Conservation (phyloP, 768 basidiomycete species). For the Sporobolomyces phaffii region DNA sequence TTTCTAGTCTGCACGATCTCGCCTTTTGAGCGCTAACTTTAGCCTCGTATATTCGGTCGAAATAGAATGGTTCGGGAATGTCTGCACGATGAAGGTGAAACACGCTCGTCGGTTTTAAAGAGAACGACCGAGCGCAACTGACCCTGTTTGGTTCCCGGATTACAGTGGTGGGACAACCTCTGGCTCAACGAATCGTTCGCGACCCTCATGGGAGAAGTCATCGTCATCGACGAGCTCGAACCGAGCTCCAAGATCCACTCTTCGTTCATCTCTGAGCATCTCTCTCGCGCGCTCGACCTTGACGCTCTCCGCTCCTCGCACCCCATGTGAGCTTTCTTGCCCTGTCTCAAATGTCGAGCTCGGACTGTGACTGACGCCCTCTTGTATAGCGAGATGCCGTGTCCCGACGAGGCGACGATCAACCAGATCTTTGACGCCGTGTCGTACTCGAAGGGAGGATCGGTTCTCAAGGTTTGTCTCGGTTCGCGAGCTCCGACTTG, state of each 20-base stretch:
- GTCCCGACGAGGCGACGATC: slow-evolving; percentile 28
- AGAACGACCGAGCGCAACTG: background rate
- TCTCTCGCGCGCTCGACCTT: slow-evolving; percentile 68
- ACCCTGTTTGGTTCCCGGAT: background rate
- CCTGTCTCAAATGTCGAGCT: background rate
- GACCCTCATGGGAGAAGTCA: slow-evolving; percentile 86
- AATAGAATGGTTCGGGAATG: slow-evolving; percentile 58
- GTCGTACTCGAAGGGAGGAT: slow-evolving; percentile 60
- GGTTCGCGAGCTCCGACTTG: background rate
- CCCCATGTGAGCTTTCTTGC: slow-evolving; percentile 54
- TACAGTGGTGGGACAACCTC: slow-evolving; percentile 48
- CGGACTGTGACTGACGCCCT: background rate
- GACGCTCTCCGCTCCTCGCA: slow-evolving; percentile 87
- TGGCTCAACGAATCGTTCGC: too few species aligned
- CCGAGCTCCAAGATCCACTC: background rate
- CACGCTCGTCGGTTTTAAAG: background rate
- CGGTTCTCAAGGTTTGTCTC: slow-evolving; percentile 60
- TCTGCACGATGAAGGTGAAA: slow-evolving; percentile 69
- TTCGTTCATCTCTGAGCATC: slow-evolving; percentile 65
- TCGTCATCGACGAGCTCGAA: slow-evolving; percentile 60
- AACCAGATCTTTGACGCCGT: slow-evolving; percentile 77
- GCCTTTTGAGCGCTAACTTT: too few species aligned
- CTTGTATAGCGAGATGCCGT: background rate
- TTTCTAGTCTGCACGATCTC: too few species aligned
- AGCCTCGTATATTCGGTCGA: background rate